Conservation (phyloP, 352 stramenopile genomes). For the Globisporangium solare region DNA sequence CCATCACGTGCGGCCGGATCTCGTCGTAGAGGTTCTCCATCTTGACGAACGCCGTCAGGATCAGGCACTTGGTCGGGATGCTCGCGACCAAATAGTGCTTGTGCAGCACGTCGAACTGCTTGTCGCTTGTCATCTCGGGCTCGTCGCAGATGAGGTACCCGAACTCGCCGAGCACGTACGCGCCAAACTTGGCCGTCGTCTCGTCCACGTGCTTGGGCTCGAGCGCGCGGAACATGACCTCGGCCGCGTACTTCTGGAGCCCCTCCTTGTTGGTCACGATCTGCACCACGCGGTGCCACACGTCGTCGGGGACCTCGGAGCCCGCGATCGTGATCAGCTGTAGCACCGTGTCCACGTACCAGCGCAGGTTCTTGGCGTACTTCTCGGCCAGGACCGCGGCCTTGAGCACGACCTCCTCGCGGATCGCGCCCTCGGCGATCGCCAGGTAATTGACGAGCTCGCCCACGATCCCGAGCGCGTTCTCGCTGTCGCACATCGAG, state of each 20-base stretch:
- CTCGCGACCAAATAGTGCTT: conserved; percentile 92
- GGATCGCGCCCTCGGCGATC: conserved; percentile 91
- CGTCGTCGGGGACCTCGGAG: conserved; percentile 92
- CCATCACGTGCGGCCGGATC: conserved; percentile 82
- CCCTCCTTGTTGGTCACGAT: conserved; percentile 98
- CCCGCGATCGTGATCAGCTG: conserved; percentile 95
- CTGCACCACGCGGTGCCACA: conserved; percentile 98
- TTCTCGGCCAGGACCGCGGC: conserved; percentile 98
- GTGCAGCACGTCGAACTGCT: conserved; percentile 95
- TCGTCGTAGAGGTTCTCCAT: conserved; percentile 88
- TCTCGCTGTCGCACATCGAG: conserved; percentile 96
- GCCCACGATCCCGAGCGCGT: conserved; percentile 94
- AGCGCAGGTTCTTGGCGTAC: conserved; percentile 93
- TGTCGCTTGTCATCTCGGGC: conserved; percentile 86
- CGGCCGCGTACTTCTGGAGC: conserved; percentile 92
- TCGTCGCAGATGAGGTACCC: conserved; percentile 92
- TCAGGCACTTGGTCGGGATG: conserved; percentile 87
- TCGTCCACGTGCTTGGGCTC: conserved; percentile 93
- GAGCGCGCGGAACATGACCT: conserved; percentile 93
- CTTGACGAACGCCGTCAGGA: conserved; percentile 97
- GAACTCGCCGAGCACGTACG: conserved; percentile 98
- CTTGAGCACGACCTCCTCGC: conserved; percentile 97
- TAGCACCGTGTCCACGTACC: conserved; percentile 98
- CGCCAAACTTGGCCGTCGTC: conserved; percentile 92
- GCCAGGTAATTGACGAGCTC: conserved; percentile 95